These are phyloP conservation scores for Pseudogymnoascus sp. DNA, from an alignment of 2,329 filamentous ascomycete species.

Conservation along the genomic window DNA sequence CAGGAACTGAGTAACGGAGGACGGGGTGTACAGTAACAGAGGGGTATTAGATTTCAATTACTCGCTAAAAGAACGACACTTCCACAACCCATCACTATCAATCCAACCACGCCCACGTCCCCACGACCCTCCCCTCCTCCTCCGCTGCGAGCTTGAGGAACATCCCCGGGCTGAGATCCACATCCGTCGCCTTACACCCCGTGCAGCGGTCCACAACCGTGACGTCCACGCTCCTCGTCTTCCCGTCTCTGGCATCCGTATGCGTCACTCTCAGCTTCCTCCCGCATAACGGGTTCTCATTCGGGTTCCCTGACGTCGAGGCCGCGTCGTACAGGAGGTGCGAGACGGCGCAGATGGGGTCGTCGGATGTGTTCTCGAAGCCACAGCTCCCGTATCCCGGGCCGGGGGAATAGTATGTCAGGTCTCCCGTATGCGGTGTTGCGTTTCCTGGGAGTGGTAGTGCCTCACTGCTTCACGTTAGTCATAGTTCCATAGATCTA, in stretches of 20 bases:
- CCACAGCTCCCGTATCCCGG: constrained; percentile 64
- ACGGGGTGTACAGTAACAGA: neutral
- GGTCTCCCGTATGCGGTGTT: constrained; percentile 49
- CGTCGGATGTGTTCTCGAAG: constrained; percentile 40
- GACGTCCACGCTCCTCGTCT: constrained; percentile 50
- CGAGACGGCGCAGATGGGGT: constrained; percentile 59
- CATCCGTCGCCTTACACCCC: constrained; percentile 33
- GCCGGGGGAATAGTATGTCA: constrained; percentile 60
- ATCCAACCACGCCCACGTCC: constrained; percentile 31
- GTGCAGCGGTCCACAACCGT: constrained; percentile 56
- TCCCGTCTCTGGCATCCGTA: constrained; percentile 36
- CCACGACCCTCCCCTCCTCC: constrained; percentile 33
- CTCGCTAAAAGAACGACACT: neutral
- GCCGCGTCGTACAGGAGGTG: constrained; percentile 57
- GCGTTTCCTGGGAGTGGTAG: constrained; percentile 44
- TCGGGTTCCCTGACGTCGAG: constrained; percentile 44
- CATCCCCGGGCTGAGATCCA: constrained; percentile 35
- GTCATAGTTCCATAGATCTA: neutral
- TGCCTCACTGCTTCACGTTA: neutral
- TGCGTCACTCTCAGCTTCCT: constrained; percentile 54
- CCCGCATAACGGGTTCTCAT: constrained; percentile 60
- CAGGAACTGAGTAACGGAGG: neutral
- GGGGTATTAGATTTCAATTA: neutral
- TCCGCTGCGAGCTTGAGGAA: constrained; percentile 39
- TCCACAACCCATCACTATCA: constrained; percentile 9